Base-by-base conservation (phyloP, 2,329 filamentous ascomycete species). In the Whalleya microplaca region DNA sequence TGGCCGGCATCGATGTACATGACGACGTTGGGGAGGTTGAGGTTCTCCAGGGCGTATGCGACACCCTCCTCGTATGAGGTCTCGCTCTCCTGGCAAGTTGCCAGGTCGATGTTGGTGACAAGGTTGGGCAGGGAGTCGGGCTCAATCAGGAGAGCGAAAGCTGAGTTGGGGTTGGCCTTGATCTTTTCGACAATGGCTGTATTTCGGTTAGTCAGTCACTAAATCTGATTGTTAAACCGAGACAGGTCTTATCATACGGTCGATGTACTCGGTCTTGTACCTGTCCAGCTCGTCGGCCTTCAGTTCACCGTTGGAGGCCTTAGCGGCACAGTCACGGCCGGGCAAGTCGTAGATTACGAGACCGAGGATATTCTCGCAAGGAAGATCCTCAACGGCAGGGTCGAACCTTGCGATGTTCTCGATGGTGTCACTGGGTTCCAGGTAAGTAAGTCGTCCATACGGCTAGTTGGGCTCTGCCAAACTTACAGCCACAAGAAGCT, bases 1-100 rank as follows among this genome's bases (percentile, higher is more conserved):
- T 85, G 83, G 51, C 82, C 83, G 32, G 80, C 83, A 62, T 85
- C 82, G 53, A 84, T 69, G 67, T 85, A 85, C 81, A 83, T 82
- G 70, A 80, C 77, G 47, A 85, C 81, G 68, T 85, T 83, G 67
- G 80, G 79, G 16, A 85, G 75, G 72, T 84, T 80, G 48, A 85
- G 79, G 62, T 76, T 72, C 66, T 75, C 75, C 57, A 85, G 62
- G 37, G 83, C 82, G 66, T 85, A 83, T 51, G 76, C 71, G 42
- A 80, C 80, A 64, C 81, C 75, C 54, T 78, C 76, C 54, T 79
- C 72, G 71, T 85, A 85, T 21, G 77, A 75, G 18, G 71, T 66
- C 45, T 78, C 72, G 44, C 81, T 79, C 47, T 72, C 71, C 57
- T 76, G 51, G 69, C 83, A 85, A 65, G 82, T 82, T 61, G 73